phyloP scores from a whole-genome alignment of 2,329 filamentous ascomycete species.

The Penicillium brevicompactum region DNA sequence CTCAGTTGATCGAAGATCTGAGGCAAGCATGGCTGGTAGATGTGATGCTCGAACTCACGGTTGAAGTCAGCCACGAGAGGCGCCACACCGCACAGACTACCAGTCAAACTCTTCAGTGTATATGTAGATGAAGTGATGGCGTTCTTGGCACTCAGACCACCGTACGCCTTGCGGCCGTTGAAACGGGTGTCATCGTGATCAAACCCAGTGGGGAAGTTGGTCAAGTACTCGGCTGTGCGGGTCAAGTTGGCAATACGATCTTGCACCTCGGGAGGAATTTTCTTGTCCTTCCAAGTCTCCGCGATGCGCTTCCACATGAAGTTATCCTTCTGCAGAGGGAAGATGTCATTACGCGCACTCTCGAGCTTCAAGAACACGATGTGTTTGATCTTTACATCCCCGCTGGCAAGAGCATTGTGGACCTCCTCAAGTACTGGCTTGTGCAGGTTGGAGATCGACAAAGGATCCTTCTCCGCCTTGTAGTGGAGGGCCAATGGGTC shows the following conservation, averaged over 20 bases:
- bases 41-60: conserved; percentile 43
- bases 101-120: conserved; percentile 48
- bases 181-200: conserved; percentile 22
- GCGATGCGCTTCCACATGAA: conserved; percentile 40
- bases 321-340: conserved; percentile 46
- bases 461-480: conserved; percentile 39
- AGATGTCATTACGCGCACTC: conserved; percentile 50
- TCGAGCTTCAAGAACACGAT: conserved; percentile 50
- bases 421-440: conserved; percentile 26
- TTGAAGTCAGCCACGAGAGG: conserved; percentile 49
- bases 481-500: conserved; percentile 31
- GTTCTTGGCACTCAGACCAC: conserved; percentile 46
- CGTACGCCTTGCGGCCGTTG: conserved; percentile 30
- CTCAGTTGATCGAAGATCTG: conserved; percentile 34
- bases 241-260: conserved; percentile 31
- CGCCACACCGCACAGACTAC: conserved; percentile 46
- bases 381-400: conserved; percentile 44
- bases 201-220: conserved; percentile 29
- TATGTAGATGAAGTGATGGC: conserved; percentile 48
- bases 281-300: conserved; percentile 37
- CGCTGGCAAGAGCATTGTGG: conserved; percentile 29
- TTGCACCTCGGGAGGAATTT: conserved; percentile 36
- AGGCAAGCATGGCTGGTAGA: conserved; percentile 51
- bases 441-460: conserved; percentile 46
- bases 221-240: conserved; percentile 31